Percentiles rank a stretch among this genome's conserved stretches.
Conservation (phyloP, 1,139 yeast genomes). For the Blastobotrys serpentis region DNA sequence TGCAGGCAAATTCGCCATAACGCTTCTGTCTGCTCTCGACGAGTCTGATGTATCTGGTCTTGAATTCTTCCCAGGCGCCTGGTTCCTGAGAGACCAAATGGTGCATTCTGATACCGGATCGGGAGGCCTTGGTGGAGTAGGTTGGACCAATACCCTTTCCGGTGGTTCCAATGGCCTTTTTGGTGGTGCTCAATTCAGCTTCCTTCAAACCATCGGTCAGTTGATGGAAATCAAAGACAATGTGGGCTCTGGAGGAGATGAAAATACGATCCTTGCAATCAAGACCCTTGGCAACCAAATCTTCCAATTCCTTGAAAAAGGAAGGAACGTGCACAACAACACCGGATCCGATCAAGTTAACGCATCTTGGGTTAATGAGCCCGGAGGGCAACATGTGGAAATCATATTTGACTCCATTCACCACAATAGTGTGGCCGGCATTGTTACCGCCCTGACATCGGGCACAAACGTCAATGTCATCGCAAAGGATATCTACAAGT, state of each 20-base stretch:
- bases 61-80: conserved; percentile 92
- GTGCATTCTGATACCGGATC: conserved; percentile 96
- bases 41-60: conserved; percentile 70
- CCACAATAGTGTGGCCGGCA: conserved; percentile 98
- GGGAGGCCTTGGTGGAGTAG: conserved; percentile 92
- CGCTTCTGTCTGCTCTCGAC: conserved; percentile 79
- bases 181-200: conserved; percentile 78
- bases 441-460: conserved; percentile 99
- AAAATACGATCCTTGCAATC: conserved; percentile 78
- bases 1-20: conserved; percentile 91
- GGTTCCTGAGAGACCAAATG: conserved; percentile 89
- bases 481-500: conserved; percentile 90
- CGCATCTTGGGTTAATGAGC: conserved; percentile 86
- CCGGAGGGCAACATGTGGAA: conserved; percentile 99
- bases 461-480: conserved; percentile 92
- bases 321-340: conserved; percentile 96
- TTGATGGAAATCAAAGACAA: conserved; percentile 97
- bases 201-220: conserved; percentile 94
- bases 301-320: conserved; percentile 80
- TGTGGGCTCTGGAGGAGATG: conserved; percentile 89
- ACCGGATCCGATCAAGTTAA: conserved; percentile 90
- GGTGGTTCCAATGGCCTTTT: conserved; percentile 95
- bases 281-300: conserved; percentile 70
- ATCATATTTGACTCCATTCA: conserved; percentile 81
- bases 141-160: conserved; percentile 99